phyloP scores from a whole-genome alignment of 176 grass and related monocot genomes.

The Aegilops tauschii region DNA sequence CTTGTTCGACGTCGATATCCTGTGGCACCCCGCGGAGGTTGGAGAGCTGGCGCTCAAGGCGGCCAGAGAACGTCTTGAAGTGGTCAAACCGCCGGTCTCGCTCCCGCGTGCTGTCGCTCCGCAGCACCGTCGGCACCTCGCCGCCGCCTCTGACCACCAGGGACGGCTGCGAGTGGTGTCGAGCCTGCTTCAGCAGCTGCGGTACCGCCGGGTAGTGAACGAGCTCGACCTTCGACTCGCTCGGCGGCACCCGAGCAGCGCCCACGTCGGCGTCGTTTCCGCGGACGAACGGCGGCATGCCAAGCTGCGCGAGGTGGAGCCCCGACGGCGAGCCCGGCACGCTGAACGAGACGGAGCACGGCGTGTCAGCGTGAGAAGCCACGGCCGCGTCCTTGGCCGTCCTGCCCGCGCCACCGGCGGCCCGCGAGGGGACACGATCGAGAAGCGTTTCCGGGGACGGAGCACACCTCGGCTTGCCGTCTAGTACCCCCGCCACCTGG shows the following conservation, averaged over 20 bases:
- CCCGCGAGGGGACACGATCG: neutral
- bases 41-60: slow-evolving; percentile 70
- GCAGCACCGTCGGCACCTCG: neutral
- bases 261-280: neutral
- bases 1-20: slow-evolving; percentile 21
- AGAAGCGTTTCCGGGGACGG: neutral
- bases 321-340: slow-evolving; percentile 66
- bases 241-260: neutral
- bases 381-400: neutral
- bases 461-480: neutral
- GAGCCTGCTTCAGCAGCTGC: slow-evolving; percentile 16
- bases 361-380: neutral
- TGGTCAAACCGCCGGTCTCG: slow-evolving; percentile 62
- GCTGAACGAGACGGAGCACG: slow-evolving; percentile 33
- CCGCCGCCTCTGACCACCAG: neutral
- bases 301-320: slow-evolving; percentile 34
- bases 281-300: neutral
- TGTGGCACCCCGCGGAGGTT: slow-evolving; percentile 58
- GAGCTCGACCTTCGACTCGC: neutral
- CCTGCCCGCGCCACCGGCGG: neutral
- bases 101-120: slow-evolving; percentile 38
- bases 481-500: neutral
- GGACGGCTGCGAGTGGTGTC: slow-evolving; percentile 39
- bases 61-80: slow-evolving; percentile 83
- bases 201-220: too few species aligned